Base-by-base conservation (phyloP, 306 rosid species). In the Inga laurina region DNA sequence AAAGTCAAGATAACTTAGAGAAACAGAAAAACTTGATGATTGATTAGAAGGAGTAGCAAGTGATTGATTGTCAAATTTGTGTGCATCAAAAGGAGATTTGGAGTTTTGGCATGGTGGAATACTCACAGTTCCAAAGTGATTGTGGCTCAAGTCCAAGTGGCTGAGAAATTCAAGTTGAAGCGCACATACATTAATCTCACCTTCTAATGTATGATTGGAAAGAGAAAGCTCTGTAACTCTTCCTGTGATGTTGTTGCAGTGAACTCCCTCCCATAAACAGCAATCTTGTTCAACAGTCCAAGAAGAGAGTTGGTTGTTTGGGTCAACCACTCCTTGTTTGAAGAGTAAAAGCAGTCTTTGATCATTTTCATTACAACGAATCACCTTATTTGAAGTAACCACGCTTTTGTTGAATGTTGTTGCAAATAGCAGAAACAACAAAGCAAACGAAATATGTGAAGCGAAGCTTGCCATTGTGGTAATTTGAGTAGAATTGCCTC, bases 221-320 rank as follows among this genome's bases (percentile, higher is more conserved):
- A 56, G 64, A 56, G 0, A 10, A 32, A 65, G 43, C 71, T 5
- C 2, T 13, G 71, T 65, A 65, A 65, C 71, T 65, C 71, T 65
- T 0, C 71, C 41, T 13, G 71, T 65, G 43, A 65, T 14, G 19
- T 65, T 32, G 71, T 14, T 0, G 7, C 43, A 30, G 0, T 6
- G 30, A 19, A 81, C 56, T 34, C 84, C 74, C 3, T 0, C 7
- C 84, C 79, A 62, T 7, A 27, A 6, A 16, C 84, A 74, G 16
- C 85, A 82, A 52, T 75, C 76, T 45, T n/a, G 5, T 24, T 49
- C 0, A 1, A 2, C 6, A 3, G 52, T 35, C 84, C 80, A 81
- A 8, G 67, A 48, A 9, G 80, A 64, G 15, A 81, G 84, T 16
- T 48, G 0, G 0, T 64, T 64, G 27, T 27, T 27, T 27, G 27